Conservation (phyloP, 352 stramenopile genomes). For the Phytophthora europaea region DNA sequence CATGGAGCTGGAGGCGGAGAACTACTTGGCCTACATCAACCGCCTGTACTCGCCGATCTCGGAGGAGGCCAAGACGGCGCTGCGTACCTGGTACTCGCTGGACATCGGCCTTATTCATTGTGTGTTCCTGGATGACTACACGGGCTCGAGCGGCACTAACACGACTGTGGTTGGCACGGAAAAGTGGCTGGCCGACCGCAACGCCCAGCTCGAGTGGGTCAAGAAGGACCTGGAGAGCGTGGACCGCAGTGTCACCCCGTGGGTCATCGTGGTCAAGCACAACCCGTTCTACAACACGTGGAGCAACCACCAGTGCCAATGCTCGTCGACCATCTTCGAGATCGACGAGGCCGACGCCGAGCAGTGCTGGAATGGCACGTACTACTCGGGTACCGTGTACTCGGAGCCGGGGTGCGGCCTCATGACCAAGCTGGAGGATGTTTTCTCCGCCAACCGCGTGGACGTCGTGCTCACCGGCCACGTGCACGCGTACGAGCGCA, state of each 20-base stretch:
- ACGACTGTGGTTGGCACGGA: constrained; percentile 50
- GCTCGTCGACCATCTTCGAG: constrained; percentile 49
- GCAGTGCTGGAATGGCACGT: constrained; percentile 61
- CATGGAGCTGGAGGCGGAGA: constrained; percentile 42
- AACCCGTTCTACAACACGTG: constrained; percentile 78
- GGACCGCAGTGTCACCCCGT: constrained; percentile 78
- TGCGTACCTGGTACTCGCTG: constrained; percentile 62
- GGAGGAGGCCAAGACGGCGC: constrained; percentile 40
- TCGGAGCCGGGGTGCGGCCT: constrained; percentile 57
- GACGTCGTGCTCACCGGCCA: constrained; percentile 60
- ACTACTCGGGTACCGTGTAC: constrained; percentile 47
- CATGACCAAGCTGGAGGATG: constrained; percentile 52
- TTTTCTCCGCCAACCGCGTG: constrained; percentile 53
- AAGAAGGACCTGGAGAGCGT: constrained; percentile 67
- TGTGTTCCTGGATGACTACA: constrained; percentile 76
- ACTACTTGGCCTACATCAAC: constrained; percentile 56
- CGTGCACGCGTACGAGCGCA: constrained; percentile 63
- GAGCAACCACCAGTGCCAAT: constrained; percentile 66
- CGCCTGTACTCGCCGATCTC: constrained; percentile 64
- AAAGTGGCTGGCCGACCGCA: constrained; percentile 47
- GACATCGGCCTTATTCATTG: constrained; percentile 67
- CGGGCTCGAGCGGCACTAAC: constrained; percentile 45
- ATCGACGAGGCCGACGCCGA: constrained; percentile 42
- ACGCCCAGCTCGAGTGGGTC: constrained; percentile 64
- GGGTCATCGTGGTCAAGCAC: constrained; percentile 85